Evolutionary conservation across 1,284 basidiomycete genomes (phyloP).

Genomic region (Gastroboletus turbinatus): DNA sequence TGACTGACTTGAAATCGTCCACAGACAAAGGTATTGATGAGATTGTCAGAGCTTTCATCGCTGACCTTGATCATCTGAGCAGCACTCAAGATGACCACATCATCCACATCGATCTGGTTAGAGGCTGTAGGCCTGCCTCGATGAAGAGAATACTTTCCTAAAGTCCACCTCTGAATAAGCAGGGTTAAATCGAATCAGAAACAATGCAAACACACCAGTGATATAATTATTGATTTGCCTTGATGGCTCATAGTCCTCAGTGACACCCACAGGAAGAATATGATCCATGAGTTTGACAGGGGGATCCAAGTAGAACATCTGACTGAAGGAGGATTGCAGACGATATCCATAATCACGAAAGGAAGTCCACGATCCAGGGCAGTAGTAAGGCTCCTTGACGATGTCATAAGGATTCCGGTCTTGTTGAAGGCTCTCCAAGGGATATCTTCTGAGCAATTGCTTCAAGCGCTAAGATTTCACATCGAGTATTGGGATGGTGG

Average conservation of each 20-base stretch:
- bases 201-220: not conserved
- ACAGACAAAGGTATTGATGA: too few relatives aligned
- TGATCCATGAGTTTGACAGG: not conserved
- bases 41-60: too few relatives aligned
- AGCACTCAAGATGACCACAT: too few relatives aligned
- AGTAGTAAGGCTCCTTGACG: not conserved
- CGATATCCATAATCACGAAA: not conserved
- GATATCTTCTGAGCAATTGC: not conserved
- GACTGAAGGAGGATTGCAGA: not conserved
- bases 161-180: not conserved
- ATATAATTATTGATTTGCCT: not conserved
- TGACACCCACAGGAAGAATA: not conserved
- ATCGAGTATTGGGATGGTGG: not conserved
- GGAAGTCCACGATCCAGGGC: not conserved
- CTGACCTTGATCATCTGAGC: too few relatives aligned
- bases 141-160: not conserved
- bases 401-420: not conserved
- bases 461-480: not conserved
- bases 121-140: not conserved
- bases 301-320: not conserved
- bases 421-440: not conserved
- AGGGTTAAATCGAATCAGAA: not conserved
- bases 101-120: not conserved
- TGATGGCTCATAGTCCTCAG: not conserved
- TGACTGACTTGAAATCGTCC: too few relatives aligned